Evolutionary conservation across 2,329 filamentous ascomycete species (phyloP).

Genomic region (Pyrenochaeta sp.): DNA sequence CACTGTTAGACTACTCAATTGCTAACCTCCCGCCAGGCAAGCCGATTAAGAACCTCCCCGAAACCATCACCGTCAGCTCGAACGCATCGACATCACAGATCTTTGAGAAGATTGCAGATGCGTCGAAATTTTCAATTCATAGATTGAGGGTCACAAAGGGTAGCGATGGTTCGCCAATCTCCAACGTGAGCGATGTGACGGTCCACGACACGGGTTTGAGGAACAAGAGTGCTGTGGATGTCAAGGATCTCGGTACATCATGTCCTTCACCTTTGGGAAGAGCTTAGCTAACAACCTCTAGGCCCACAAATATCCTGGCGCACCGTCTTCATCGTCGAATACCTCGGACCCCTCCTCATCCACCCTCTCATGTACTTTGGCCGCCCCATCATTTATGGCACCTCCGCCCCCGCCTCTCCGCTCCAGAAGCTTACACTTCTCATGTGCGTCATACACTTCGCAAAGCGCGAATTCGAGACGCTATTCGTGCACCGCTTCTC

Average conservation of each 20-base stretch:
- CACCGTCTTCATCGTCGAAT: conserved; percentile 95
- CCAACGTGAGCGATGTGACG: conserved; percentile 62
- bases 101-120: conserved; percentile 64
- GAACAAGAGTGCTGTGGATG: conserved; percentile 72
- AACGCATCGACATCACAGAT: conserved; percentile 63
- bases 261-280: neutral
- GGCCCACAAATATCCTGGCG: conserved; percentile 91
- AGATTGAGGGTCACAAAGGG: conserved; percentile 71
- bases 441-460: conserved; percentile 82
- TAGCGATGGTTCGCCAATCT: conserved; percentile 66
- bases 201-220: conserved; percentile 65
- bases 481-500: conserved; percentile 96
- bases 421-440: conserved; percentile 76
- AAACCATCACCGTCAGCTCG: conserved; percentile 61
- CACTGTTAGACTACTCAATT: conserved; percentile 4
- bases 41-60: conserved; percentile 68
- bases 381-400: conserved; percentile 76
- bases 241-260: conserved; percentile 86
- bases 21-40: conserved; percentile 57
- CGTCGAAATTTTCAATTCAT: conserved; percentile 64
- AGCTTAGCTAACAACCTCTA: conserved; percentile 48
- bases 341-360: conserved; percentile 88
- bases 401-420: conserved; percentile 64
- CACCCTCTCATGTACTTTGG: conserved; percentile 76
- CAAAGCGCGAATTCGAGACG: conserved; percentile 96